These are phyloP conservation scores for Bacidia rubella DNA, from an alignment of 495 filamentous ascomycete species.

Conservation along the genomic window DNA sequence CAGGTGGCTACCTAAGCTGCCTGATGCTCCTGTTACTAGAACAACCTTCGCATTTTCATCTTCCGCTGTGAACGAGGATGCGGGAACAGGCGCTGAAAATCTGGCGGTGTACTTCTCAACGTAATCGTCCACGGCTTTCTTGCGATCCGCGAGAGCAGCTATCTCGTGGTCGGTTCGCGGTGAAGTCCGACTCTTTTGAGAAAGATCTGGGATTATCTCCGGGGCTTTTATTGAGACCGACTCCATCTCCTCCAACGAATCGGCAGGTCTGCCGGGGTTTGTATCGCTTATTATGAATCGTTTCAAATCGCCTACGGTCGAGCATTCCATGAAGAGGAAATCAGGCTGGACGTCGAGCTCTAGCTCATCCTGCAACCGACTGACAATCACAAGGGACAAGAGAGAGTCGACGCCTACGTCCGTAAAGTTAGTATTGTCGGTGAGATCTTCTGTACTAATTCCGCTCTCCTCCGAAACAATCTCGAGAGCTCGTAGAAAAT, in stretches of 20 bases:
- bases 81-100: slow-evolving; percentile 5
- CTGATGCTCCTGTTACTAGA: slow-evolving; percentile 41
- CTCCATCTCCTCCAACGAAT: not conserved
- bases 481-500: slow-evolving; percentile 34
- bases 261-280: no score
- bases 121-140: slow-evolving; percentile 19
- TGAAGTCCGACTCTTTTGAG: not conserved
- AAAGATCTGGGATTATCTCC: no score
- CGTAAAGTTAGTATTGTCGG: slow-evolving; percentile 18
- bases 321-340: slow-evolving; percentile 28
- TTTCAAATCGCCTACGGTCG: slow-evolving; percentile 28
- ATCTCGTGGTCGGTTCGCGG: not conserved
- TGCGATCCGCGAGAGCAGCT: slow-evolving; percentile 13
- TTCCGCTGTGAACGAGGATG: not conserved
- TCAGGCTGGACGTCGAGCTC: slow-evolving; percentile 22
- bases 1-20: slow-evolving; percentile 36
- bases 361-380: slow-evolving; percentile 25
- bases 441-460: slow-evolving; percentile 16
- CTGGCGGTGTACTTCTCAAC: slow-evolving; percentile 17
- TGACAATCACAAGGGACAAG: slow-evolving; percentile 29
- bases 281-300: not conserved
- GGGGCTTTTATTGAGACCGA: not conserved
- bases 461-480: slow-evolving; percentile 21
- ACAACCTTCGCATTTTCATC: slow-evolving; percentile 15
- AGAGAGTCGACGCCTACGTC: slow-evolving; percentile 39